Percentiles rank a stretch among this genome's conserved stretches.
phyloP scores from a whole-genome alignment of 208 protist genomes.

The Kentomonas sorsogonicus region DNA sequence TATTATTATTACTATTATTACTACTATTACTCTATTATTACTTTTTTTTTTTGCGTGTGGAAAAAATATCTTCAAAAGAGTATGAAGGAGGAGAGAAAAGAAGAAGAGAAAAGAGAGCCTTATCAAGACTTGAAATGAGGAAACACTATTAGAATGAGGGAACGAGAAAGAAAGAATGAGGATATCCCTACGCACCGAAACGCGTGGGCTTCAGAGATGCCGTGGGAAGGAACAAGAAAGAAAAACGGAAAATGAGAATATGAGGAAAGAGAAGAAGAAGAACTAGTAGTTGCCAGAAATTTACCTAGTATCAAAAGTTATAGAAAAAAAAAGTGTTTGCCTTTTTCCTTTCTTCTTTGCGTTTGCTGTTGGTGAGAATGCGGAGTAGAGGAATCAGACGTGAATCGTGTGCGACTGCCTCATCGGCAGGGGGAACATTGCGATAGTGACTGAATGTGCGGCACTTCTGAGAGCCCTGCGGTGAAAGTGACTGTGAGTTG shows the following conservation, averaged over 20 bases:
- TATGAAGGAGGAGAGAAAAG: background rate
- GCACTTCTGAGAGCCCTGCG: no score
- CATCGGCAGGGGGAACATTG: no score
- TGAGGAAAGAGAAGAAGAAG: constrained; percentile 1
- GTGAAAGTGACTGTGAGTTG: no score
- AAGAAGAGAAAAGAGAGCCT: background rate
- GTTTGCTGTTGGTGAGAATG: no score
- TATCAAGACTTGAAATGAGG: background rate
- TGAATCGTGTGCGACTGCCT: no score
- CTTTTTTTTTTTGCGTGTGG: background rate
- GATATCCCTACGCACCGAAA: background rate
- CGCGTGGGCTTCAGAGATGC: background rate
- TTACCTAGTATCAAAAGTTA: background rate
- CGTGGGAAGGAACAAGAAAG: background rate
- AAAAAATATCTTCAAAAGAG: background rate
- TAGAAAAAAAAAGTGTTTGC: background rate
- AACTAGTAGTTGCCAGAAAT: constrained; percentile 1
- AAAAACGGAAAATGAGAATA: constrained; percentile 7
- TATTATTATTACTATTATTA: background rate
- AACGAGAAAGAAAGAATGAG: background rate
- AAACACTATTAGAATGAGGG: background rate
- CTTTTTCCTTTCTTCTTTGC: constrained; percentile 2
- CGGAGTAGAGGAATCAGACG: no score
- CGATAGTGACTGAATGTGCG: no score
- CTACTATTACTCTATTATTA: background rate